Evolutionary conservation across 1,139 yeast species (phyloP), one percentile per base, ranked within the genome.

Genomic region (Geotrichum citri-aurantii): DNA sequence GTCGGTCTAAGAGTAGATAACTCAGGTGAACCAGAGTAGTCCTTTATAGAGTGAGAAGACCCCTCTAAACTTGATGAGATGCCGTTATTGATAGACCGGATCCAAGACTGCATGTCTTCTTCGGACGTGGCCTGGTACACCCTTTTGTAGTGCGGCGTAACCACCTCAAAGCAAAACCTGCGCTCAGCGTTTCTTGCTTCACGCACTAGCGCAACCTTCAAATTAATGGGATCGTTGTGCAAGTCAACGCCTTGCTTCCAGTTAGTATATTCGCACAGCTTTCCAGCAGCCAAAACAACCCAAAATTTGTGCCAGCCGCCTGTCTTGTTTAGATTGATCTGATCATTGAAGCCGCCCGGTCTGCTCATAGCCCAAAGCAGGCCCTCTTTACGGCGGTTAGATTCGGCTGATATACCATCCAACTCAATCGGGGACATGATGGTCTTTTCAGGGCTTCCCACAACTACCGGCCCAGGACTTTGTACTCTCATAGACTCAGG

Each of bases 231-330:
- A 19, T 79, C 80, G 63, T 83, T 82, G 58, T 88, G 84, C 17
- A 85, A 80, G 27, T 79, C 81, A 12, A 78, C 54, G 11, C 91
- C 90, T 61, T 80, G 85, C 68, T 92, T 81, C 96, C 96, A 89
- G 71, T 88, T 92, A 50, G 88, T 79, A 69, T 82, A 89, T 68
- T 89, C 96, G 56, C 79, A 78, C 46, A 89, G 74, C 62, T 79
- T 81, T 0, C 95, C 93, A 21, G 82, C 81, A 21, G 81, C 80
- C 56, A 89, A 75, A 0, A 85, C 90, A 1, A 90, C 89, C 95
- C 96, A 88, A 71, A 87, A 92, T 67, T 89, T 89, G 71, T 90
- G 96, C 97, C 96, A 90, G 7, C 76, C 77, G 1, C 89, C 88
- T 37, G 81, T 83, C 65, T 86, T 87, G 11, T 88, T 88, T 61